These are phyloP conservation scores for Termitomyces sp. DNA, from an alignment of 768 basidiomycete genomes.

Conservation along the genomic window DNA sequence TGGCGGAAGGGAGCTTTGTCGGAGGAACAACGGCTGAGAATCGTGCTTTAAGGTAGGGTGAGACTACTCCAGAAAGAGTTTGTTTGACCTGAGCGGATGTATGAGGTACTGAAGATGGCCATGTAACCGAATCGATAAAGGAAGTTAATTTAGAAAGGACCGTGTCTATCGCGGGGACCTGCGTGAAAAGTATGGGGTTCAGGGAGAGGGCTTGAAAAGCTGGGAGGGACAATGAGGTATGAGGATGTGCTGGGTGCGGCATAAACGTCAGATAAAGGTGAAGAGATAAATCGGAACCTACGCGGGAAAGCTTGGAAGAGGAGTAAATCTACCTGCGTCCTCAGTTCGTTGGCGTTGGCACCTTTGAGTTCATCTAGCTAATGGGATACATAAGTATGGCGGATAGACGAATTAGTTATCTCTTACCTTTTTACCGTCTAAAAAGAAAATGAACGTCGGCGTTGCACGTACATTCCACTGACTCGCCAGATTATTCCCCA, in stretches of 20 bases:
- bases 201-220: constrained; percentile 58
- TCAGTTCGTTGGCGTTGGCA: constrained; percentile 61
- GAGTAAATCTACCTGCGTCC: constrained; percentile 69
- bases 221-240: constrained; percentile 55
- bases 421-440: constrained; percentile 65
- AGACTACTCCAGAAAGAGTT: constrained; percentile 41
- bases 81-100: constrained; percentile 40
- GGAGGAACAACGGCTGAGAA: constrained; percentile 31
- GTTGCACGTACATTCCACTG: constrained; percentile 70
- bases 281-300: constrained; percentile 32
- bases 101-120: constrained; percentile 24
- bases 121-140: constrained; percentile 50
- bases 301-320: constrained; percentile 78
- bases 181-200: constrained; percentile 70
- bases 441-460: constrained; percentile 88
- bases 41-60: constrained; percentile 62
- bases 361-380: constrained; percentile 73
- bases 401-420: background rate
- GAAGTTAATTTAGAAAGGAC: constrained; percentile 56
- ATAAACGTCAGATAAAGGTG: background rate
- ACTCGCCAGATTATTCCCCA: constrained; percentile 53
- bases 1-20: constrained; percentile 23
- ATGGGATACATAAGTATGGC: background rate
- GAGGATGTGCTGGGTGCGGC: constrained; percentile 61
- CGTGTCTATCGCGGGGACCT: constrained; percentile 64